Percentiles rank a stretch among this genome's conserved stretches.
phyloP scores from a whole-genome alignment of 768 basidiomycete species.

The Lanmaoa rubissima region DNA sequence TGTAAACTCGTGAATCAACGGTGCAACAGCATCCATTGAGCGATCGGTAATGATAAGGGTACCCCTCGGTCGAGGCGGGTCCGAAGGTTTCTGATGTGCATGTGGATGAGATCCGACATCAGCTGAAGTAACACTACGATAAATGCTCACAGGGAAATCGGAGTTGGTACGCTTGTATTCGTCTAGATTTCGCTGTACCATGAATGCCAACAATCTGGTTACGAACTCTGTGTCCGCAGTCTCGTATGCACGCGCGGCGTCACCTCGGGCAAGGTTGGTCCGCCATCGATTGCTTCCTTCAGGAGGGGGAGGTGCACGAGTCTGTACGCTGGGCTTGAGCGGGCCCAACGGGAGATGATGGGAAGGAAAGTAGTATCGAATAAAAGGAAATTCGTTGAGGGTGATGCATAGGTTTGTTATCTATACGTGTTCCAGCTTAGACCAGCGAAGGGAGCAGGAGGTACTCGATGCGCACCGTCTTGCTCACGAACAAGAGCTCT shows the following conservation, averaged over 20 bases:
- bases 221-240: slow-evolving; percentile 72
- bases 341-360: slow-evolving; percentile 84
- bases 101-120: background rate
- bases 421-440: slow-evolving; percentile 37
- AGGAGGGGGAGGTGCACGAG: slow-evolving; percentile 62
- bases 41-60: slow-evolving; percentile 93
- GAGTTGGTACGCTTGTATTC: slow-evolving; percentile 83
- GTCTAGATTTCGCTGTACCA: slow-evolving; percentile 81
- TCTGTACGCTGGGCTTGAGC: slow-evolving; percentile 64
- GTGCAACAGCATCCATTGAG: slow-evolving; percentile 91
- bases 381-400: slow-evolving; percentile 87
- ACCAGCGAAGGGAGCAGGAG: background rate
- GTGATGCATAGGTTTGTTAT: slow-evolving; percentile 88
- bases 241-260: slow-evolving; percentile 66
- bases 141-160: slow-evolving; percentile 75
- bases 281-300: slow-evolving; percentile 73
- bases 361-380: slow-evolving; percentile 88
- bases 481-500: slow-evolving; percentile 75
- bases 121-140: background rate
- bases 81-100: slow-evolving; percentile 46
- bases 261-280: slow-evolving; percentile 74
- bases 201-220: slow-evolving; percentile 78
- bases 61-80: slow-evolving; percentile 63
- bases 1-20: slow-evolving; percentile 95
- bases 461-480: slow-evolving; percentile 45